These are phyloP conservation scores for Dictyostelium discoideum DNA, from an alignment of 78 protist species.

Conservation along the genomic window dicty_2.7 NC_007090.3:1638501-1639000, in stretches of 20 bases:
- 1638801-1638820: too few relatives aligned
- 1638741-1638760: not conserved
- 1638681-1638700: not conserved
- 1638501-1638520: not conserved
- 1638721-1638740: too few relatives aligned
- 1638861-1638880: not conserved
- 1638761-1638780: not conserved
- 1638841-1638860: not conserved
- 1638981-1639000: too few relatives aligned
- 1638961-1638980: too few relatives aligned
- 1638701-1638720: not conserved
- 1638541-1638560: not conserved
- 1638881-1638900: not conserved
- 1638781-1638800: not conserved
- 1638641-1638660: slow-evolving; percentile 5
- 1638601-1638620: not conserved
- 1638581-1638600: not conserved
- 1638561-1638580: not conserved
- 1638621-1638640: slow-evolving; percentile 22
- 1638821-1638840: not conserved
- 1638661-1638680: slow-evolving; percentile 1
- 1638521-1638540: not conserved
- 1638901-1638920: not conserved
- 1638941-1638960: not conserved
- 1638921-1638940: not conserved